Conservation (phyloP, 176 grass and related monocot species). For the Carex parvula region DNA sequence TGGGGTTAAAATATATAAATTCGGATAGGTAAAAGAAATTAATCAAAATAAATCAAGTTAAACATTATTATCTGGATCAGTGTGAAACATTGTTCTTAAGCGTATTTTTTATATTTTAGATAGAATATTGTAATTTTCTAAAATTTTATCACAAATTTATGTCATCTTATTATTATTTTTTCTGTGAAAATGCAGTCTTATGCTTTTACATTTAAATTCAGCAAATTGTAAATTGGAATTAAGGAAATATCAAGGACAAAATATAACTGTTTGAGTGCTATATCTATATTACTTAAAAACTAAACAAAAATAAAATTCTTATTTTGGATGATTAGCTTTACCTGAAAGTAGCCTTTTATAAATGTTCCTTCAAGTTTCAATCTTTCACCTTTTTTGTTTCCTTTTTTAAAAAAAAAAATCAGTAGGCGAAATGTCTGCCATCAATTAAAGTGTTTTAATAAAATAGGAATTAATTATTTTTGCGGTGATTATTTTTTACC, state of each 20-base stretch:
- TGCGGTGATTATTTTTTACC: neutral
- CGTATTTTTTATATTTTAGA: too few species aligned
- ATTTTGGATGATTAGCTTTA: neutral
- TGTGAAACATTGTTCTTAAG: too few species aligned
- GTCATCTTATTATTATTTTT: neutral
- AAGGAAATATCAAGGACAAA: neutral
- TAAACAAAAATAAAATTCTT: neutral
- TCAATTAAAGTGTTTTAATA: neutral
- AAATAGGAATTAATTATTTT: neutral
- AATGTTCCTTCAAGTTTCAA: slow-evolving; percentile 19
- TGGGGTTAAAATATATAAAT: too few species aligned
- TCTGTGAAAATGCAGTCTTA: neutral
- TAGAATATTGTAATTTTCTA: too few species aligned
- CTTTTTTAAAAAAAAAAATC: neutral
- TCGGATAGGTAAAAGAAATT: too few species aligned
- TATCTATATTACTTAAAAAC: neutral
- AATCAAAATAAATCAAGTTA: too few species aligned
- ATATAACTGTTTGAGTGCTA: neutral
- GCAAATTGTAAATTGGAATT: neutral
- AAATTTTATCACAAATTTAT: too few species aligned
- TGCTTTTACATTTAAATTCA: neutral
- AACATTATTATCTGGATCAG: too few species aligned
- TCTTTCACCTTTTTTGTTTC: neutral
- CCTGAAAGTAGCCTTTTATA: neutral
- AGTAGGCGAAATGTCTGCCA: slow-evolving; percentile 12